Conservation (phyloP, 192 early-diverging fungal genomes). For the Coemansia sp. region DNA sequence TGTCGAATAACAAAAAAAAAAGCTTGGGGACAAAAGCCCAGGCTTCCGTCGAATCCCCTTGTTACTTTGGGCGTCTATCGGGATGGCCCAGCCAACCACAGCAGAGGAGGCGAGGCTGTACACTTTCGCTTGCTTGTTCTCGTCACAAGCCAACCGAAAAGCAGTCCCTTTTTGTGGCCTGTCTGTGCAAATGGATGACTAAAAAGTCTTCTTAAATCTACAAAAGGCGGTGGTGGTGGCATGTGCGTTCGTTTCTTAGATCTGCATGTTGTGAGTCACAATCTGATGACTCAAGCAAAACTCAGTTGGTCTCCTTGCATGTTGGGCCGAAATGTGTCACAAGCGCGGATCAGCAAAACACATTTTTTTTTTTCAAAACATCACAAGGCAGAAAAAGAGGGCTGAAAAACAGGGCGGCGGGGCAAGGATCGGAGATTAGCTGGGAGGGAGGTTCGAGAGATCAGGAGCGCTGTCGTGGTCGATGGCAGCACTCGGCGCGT, state of each 20-base stretch:
- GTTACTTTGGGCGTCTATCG: background rate
- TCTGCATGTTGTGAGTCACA: conserved; percentile 12
- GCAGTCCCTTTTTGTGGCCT: no score
- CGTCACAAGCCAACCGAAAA: no score
- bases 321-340: no score
- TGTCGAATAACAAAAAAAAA: background rate
- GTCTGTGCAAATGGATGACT: no score
- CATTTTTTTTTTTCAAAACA: no score
- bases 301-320: background rate
- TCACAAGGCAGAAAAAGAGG: background rate
- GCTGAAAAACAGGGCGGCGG: background rate
- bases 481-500: conserved; percentile 61
- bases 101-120: no score
- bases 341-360: no score
- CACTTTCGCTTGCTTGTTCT: no score
- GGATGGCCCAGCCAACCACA: no score
- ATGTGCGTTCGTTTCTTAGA: no score
- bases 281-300: conserved; percentile 14
- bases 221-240: no score
- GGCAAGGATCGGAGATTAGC: conserved; percentile 55
- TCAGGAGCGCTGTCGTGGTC: conserved; percentile 59
- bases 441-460: conserved; percentile 88
- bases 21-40: background rate
- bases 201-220: no score
- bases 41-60: background rate